Evolutionary conservation across 148 eudicot species (phyloP).

Genomic region (Persicaria maculosa): DNA sequence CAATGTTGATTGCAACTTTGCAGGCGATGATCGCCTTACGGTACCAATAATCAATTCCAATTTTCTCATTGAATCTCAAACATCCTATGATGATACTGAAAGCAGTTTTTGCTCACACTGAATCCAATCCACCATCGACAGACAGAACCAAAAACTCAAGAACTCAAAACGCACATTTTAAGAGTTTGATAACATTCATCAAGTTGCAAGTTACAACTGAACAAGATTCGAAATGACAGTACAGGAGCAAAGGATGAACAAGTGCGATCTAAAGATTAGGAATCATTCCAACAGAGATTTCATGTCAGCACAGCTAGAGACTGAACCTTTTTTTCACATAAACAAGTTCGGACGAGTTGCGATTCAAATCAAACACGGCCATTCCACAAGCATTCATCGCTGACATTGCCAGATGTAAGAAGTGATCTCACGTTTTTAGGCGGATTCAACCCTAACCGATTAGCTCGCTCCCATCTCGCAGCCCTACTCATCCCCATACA

Average conservation of each 20-base stretch:
- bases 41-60: no score
- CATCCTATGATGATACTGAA: no score
- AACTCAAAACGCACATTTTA: neutral
- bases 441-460: conserved; percentile 14
- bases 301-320: conserved; percentile 7
- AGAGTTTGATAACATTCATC: neutral
- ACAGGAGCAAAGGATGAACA: neutral
- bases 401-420: neutral
- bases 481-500: conserved; percentile 12
- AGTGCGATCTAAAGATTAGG: neutral
- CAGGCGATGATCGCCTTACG: no score
- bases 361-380: conserved; percentile 13
- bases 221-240: neutral
- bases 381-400: conserved; percentile 14
- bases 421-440: conserved; percentile 12
- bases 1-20: no score
- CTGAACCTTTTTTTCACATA: neutral
- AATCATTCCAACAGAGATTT: neutral
- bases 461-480: conserved; percentile 16
- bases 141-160: neutral
- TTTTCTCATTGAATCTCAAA: neutral
- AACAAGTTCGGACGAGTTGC: neutral
- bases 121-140: neutral
- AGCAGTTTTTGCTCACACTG: no score
- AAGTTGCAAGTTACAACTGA: neutral